Base-by-base conservation (phyloP, 106 monocot genomes). In the Posidonia australis region DNA sequence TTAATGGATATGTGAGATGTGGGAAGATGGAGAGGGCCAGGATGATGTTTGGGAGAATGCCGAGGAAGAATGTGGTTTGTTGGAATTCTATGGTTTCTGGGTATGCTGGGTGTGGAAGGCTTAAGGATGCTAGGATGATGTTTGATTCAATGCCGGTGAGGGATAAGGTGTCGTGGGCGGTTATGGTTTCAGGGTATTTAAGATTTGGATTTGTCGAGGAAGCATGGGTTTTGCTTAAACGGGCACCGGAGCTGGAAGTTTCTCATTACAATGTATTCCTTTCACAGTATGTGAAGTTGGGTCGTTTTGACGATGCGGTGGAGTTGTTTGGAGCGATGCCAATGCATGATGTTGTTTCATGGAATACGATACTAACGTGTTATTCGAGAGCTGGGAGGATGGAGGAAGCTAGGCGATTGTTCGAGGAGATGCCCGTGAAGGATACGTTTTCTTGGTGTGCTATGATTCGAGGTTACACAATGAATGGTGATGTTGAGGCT, bases 371-470 rank as follows among this genome's bases (percentile, higher is more conserved):
- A 79, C 72, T 89, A 25, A 78, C 84, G 1, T 77, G 82, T 59
- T 80, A 77, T 36, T 75, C 77, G 0, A 64, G 70, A 70, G 53
- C 72, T 10, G 82, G 84, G 25, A 68, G 41, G 44, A 80, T 80
- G 82, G 77, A 77, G 21, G 66, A 43, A 18, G 84, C 84, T 1
- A 57, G 54, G 58, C 9, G 28, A 9, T 29, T 84, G 22, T 89
- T 89, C 53, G 79, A 84, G 1, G 67, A 67, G 23, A 82, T 82
- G 82, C 69, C 81, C 0, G 46, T 41, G 11, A 89, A 80, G 70
- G 84, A 89, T 47, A 70, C 52, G 13, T 66, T 82, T 32, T 89
- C 89, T 19, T 84, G 84, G 89, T 84, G 82, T 0, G 65, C 84
- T 1, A 20, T 89, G 11, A 69, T 85, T 54, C 75, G 65, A 49